Conservation (phyloP, 257 asterid species). For the Nicotiana otophora region DNA sequence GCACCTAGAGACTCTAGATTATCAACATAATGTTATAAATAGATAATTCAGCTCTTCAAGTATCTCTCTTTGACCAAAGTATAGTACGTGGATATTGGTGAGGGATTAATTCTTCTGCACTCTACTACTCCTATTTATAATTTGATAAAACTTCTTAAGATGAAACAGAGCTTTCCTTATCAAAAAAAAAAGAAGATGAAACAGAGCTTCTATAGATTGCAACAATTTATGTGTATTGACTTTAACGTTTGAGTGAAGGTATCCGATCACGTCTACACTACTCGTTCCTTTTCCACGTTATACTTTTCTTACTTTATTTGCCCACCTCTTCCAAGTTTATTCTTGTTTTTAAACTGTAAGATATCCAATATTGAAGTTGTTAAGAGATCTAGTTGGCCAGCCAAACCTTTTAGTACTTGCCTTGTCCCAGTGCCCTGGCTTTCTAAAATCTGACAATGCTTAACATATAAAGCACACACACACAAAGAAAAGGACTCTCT, state of each 20-base stretch:
- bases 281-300: neutral
- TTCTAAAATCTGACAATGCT: neutral
- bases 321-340: neutral
- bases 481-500: neutral
- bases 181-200: neutral
- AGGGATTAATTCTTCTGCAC: neutral
- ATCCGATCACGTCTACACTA: neutral
- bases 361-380: neutral
- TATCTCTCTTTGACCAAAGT: no score
- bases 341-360: neutral
- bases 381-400: neutral
- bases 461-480: neutral
- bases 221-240: neutral
- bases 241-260: neutral
- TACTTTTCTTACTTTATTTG: neutral
- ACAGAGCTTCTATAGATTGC: neutral
- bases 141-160: neutral
- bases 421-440: neutral
- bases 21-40: neutral
- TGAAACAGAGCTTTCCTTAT: neutral
- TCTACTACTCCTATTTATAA: neutral
- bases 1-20: neutral
- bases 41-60: no score
- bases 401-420: neutral
- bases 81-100: no score